Base-by-base conservation (phyloP, 1,139 yeast genomes). In the Kodamaea suecica region DNA sequence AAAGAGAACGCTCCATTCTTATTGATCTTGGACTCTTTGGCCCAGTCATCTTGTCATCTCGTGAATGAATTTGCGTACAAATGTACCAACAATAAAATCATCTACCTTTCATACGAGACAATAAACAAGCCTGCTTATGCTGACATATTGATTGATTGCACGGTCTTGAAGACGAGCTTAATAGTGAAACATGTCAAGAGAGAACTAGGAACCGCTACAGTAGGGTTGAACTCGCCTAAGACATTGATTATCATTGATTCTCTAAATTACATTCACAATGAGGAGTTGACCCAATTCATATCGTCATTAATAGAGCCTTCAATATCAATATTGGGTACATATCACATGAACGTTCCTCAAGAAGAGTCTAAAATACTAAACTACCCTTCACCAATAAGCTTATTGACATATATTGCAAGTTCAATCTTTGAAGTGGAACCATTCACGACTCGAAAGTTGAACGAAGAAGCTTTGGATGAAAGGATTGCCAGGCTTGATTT, bases 1-100 rank as follows among this genome's bases (percentile, higher is more conserved):
- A 82, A 80, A 44, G 97, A 90, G 49, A 63, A 62, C 13, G 73
- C 94, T 0, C 94, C 95, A 0, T 76, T 90, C 40, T 59, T 86
- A 10, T 64, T 90, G 4, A 64, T 83, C 3, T 57, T 76, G 9
- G 97, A 90, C 53, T 70, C 85, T 0, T 58, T 87, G 12, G 66
- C 75, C 0, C 97, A 90, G 55, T 75, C 92, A 0, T 74, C 88
- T 0, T 50, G 62, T 29, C 53, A 64, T 38, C 56, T 90, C 11
- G 50, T 84, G 1, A 56, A 63, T 16, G 95, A 86, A 52, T 66
- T 86, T 38, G 57, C 73, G 1, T 59, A 67, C 40, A 66, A 73
- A 40, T 44, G 61, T 5, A 47, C 59, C 15, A 49, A 48, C 9
- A 45, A 50, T 5, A 53, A 58, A 12, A 54, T 76, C 9, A 52